These are phyloP conservation scores for Chlorella sp. DNA, from an alignment of 139 green algal genomes.

Conservation along the genomic window DNA sequence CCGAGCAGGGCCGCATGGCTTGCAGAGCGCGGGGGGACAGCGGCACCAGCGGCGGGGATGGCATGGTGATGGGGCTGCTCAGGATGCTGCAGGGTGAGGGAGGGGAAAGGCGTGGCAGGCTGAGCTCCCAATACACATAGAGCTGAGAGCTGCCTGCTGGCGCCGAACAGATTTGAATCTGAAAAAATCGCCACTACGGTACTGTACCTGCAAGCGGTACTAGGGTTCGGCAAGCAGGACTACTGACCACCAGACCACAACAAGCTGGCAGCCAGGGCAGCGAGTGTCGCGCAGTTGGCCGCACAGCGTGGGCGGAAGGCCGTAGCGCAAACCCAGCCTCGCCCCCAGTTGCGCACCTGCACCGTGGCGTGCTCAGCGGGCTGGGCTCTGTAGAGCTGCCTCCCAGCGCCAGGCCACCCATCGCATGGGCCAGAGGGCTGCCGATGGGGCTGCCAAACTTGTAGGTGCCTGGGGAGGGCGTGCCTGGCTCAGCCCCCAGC, in stretches of 20 bases:
- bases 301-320: neutral
- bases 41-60: neutral
- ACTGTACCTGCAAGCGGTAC: too few species aligned
- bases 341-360: neutral
- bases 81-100: neutral
- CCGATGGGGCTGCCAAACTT: constrained; percentile 5
- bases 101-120: neutral
- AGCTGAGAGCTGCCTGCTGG: too few species aligned
- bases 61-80: too few species aligned
- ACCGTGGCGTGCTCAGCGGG: neutral
- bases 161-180: too few species aligned
- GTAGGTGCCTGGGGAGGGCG: neutral
- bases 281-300: too few species aligned
- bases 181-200: too few species aligned
- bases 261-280: too few species aligned
- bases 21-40: neutral
- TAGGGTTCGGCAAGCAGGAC: too few species aligned
- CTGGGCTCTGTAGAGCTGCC: neutral
- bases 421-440: neutral
- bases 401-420: neutral
- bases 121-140: too few species aligned
- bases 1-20: constrained; percentile 9
- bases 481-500: neutral
- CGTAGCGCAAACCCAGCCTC: neutral
- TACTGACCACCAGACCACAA: too few species aligned